Conservation (phyloP, 768 basidiomycete species). For the Amanita polypyramis region DNA sequence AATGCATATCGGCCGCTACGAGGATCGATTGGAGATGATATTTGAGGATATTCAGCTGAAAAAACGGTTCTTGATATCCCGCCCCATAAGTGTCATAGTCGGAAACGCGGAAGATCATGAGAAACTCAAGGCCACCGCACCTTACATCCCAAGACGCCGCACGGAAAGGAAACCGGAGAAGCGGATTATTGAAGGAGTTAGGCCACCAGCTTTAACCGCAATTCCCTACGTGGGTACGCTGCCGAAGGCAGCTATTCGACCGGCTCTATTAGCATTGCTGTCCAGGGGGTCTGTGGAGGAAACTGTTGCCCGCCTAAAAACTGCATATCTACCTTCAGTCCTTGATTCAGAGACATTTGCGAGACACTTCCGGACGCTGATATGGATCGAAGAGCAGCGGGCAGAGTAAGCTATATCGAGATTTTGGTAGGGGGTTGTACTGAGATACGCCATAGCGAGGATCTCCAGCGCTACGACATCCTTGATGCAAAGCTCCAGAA, state of each 20-base stretch:
- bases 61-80: conserved; percentile 38
- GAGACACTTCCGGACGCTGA: conserved; percentile 35
- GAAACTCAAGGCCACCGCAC: conserved; percentile 29
- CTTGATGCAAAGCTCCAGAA: conserved; percentile 19
- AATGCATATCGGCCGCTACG: conserved; percentile 32
- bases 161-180: conserved; percentile 21
- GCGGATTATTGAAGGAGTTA: conserved; percentile 29
- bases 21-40: conserved; percentile 41
- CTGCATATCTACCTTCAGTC: conserved; percentile 27
- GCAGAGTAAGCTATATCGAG: conserved; percentile 23
- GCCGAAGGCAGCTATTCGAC: conserved; percentile 30
- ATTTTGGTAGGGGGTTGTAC: neutral
- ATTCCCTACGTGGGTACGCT: conserved; percentile 32
- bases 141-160: conserved; percentile 33
- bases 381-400: conserved; percentile 46
- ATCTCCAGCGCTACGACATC: conserved; percentile 30
- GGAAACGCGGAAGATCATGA: conserved; percentile 37
- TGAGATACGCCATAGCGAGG: conserved; percentile 20
- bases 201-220: conserved; percentile 28
- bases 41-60: conserved; percentile 36
- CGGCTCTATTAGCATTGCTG: conserved; percentile 19
- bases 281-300: conserved; percentile 17
- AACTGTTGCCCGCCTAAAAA: conserved; percentile 20
- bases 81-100: conserved; percentile 31
- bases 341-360: conserved; percentile 31